These are phyloP conservation scores for Adiantum capillusveneris DNA, from an alignment of 75 land plant genomes.

Conservation along the genomic window DNA sequence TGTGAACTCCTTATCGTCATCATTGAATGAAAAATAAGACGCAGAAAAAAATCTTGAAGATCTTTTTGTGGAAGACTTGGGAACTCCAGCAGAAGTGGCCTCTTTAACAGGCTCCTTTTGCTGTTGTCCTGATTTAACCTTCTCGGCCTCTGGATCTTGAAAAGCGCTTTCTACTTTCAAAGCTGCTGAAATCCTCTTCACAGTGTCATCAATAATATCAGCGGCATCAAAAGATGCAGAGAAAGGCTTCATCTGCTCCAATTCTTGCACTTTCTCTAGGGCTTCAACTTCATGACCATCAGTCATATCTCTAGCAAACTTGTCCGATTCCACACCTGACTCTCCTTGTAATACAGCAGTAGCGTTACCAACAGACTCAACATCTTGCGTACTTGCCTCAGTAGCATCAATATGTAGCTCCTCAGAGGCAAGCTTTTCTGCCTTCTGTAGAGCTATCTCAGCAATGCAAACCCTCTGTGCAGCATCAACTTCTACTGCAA, in stretches of 20 bases:
- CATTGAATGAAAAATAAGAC: conserved; percentile 77
- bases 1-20: conserved; percentile 64
- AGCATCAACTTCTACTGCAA: conserved; percentile 88
- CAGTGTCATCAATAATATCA: not conserved
- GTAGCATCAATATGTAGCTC: too few relatives aligned
- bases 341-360: too few relatives aligned
- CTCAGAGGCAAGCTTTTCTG: conserved; percentile 44
- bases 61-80: conserved; percentile 87
- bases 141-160: conserved; percentile 36
- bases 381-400: too few relatives aligned
- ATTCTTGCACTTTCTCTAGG: too few relatives aligned
- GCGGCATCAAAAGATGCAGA: not conserved
- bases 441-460: conserved; percentile 74
- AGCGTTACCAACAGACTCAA: too few relatives aligned
- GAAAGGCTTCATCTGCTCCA: too few relatives aligned
- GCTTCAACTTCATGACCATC: too few relatives aligned
- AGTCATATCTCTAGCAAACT: too few relatives aligned
- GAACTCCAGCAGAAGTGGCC: conserved; percentile 27
- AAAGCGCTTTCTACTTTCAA: conserved; percentile 35
- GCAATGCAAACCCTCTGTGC: conserved; percentile 79
- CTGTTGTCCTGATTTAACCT: conserved; percentile 8
- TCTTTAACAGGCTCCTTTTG: conserved; percentile 46
- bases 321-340: too few relatives aligned
- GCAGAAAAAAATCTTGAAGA: conserved; percentile 97
- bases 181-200: too few relatives aligned